These are phyloP conservation scores for Nicotiana sylvestris DNA, from an alignment of 257 asterid species.

Conservation along the genomic window DNA sequence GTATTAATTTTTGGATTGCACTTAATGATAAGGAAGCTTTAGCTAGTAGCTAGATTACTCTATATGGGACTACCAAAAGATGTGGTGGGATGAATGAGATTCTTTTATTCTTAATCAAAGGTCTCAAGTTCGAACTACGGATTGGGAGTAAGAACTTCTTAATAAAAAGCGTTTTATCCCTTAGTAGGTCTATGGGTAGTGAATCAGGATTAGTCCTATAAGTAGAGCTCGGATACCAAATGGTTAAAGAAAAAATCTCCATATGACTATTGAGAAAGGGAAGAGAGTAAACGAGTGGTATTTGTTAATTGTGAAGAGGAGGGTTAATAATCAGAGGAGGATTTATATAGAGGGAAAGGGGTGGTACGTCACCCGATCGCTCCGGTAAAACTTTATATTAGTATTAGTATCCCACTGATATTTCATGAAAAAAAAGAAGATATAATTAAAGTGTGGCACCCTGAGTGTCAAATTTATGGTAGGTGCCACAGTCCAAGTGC, in stretches of 20 bases:
- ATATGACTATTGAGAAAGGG: neutral
- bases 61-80: neutral
- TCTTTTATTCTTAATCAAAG: neutral
- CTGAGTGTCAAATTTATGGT: too few relatives aligned
- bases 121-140: accelerated
- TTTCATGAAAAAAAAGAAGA: too few relatives aligned
- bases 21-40: neutral
- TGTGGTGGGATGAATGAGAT: neutral
- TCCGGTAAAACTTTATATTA: too few relatives aligned
- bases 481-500: too few relatives aligned
- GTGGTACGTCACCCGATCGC: too few relatives aligned
- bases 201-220: too few relatives aligned
- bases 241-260: neutral
- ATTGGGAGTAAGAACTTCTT: neutral
- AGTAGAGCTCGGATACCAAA: too few relatives aligned
- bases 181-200: too few relatives aligned
- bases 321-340: too few relatives aligned
- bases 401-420: too few relatives aligned
- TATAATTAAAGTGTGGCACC: too few relatives aligned
- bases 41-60: neutral
- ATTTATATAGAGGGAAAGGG: too few relatives aligned
- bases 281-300: neutral
- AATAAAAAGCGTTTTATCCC: neutral
- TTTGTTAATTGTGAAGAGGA: neutral
- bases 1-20: neutral